Evolutionary conservation across 2,329 filamentous ascomycete species (phyloP).

Genomic region (Rhexocercosporidium sp.): DNA sequence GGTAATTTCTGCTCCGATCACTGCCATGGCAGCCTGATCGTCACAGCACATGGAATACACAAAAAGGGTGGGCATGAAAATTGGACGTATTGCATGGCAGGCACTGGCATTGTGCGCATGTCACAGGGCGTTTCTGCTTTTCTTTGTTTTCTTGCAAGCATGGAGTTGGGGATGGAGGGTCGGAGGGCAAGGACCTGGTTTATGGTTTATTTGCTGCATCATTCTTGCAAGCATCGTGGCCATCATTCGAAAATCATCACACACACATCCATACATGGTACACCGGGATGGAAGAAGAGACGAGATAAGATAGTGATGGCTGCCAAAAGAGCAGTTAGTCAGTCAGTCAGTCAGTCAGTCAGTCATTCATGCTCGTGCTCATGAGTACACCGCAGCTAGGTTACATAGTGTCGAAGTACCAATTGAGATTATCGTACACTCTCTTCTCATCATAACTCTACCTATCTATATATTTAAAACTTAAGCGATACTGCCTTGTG

Average conservation of each 20-base stretch:
- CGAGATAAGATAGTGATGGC: not conserved
- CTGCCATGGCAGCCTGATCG: not conserved
- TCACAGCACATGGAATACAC: not conserved
- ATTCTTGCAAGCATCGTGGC: conserved; percentile 6
- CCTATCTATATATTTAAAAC: not conserved
- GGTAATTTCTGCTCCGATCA: conserved; percentile 1
- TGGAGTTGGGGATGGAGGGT: conserved; percentile 8
- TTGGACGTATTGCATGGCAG: conserved; percentile 12
- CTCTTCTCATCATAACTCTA: not conserved
- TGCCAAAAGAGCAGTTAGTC: not conserved
- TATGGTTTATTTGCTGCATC: not conserved
- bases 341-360: not conserved
- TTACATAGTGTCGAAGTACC: conserved; percentile 17
- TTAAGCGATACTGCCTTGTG: too few relatives aligned
- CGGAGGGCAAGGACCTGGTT: not conserved
- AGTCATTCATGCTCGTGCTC: too few relatives aligned
- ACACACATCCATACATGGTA: not conserved
- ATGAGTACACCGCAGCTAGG: not conserved
- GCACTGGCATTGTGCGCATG: conserved; percentile 10
- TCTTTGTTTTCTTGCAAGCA: conserved; percentile 1
- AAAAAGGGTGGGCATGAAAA: not conserved
- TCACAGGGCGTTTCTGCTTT: not conserved
- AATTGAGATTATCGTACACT: conserved; percentile 2
- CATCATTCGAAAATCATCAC: conserved; percentile 1
- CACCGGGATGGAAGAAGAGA: not conserved